A percentile compares a stretch with the other conserved stretches of the same genome.
phyloP scores from a whole-genome alignment of 371 early-diverging fungal species.

The Actinomortierella wolfii region DNA sequence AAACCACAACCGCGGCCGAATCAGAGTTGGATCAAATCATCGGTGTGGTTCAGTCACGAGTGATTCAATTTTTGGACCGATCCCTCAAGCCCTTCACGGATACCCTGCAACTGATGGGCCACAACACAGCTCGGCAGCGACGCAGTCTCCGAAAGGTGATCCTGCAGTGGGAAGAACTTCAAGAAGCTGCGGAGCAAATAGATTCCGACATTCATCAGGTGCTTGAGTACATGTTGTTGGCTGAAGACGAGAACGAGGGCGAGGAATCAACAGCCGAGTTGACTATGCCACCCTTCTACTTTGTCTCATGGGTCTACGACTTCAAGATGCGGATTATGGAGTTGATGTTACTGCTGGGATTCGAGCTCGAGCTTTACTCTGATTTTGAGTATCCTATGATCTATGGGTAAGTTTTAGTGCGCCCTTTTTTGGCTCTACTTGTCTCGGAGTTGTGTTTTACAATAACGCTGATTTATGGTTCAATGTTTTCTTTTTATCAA shows the following conservation, averaged over 20 bases:
- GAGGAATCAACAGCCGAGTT: conserved; percentile 12
- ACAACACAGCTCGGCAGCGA: conserved; percentile 73
- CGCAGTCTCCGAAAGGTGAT: conserved; percentile 66
- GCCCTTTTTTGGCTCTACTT: neutral
- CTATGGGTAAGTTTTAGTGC: conserved; percentile 55
- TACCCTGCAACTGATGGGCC: conserved; percentile 65
- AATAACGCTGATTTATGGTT: too few relatives aligned
- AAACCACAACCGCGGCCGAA: conserved; percentile 3
- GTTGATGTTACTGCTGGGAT: conserved; percentile 61
- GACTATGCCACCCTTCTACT: conserved; percentile 53
- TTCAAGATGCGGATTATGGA: conserved; percentile 70
- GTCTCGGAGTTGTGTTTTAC: neutral
- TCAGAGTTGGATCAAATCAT: too few relatives aligned
- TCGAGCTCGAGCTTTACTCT: conserved; percentile 75
- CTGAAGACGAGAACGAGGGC: conserved; percentile 35
- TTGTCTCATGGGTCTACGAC: conserved; percentile 79
- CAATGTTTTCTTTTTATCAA: neutral
- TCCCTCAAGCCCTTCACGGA: conserved; percentile 58
- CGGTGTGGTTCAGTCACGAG: conserved; percentile 4
- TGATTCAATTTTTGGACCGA: conserved; percentile 24
- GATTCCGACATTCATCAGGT: conserved; percentile 40
- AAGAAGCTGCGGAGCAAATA: conserved; percentile 58
- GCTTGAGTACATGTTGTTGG: conserved; percentile 16
- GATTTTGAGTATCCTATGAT: conserved; percentile 69
- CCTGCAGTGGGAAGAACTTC: conserved; percentile 68